Percentiles rank a stretch among this genome's conserved stretches.
Evolutionary conservation across 2,329 filamentous ascomycete species (phyloP).

Genomic region (Diplodia corticola): DNA sequence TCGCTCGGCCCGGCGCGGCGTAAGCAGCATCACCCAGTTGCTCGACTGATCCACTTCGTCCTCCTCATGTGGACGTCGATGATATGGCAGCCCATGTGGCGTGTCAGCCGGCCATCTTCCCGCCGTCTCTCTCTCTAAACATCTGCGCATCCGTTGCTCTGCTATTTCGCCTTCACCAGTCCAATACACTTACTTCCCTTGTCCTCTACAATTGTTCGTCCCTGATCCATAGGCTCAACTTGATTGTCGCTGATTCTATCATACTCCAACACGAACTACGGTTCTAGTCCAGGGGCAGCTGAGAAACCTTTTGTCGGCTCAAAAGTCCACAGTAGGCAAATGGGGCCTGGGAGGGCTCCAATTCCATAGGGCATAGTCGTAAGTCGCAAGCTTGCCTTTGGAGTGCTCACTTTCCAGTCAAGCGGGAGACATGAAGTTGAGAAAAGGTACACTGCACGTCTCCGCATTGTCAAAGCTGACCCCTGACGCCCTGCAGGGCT

Average conservation of each 20-base stretch:
- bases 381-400: background rate
- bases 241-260: background rate
- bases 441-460: slow-evolving; percentile 6
- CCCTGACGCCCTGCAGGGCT: slow-evolving; percentile 4
- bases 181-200: background rate
- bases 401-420: background rate
- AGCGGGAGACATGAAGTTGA: background rate
- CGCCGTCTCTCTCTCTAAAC: background rate
- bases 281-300: background rate
- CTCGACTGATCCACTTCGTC: background rate
- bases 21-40: background rate
- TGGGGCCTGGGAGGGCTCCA: background rate
- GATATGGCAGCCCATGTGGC: background rate
- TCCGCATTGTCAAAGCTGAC: background rate
- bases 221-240: background rate
- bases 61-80: background rate
- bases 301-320: background rate
- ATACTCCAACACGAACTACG: background rate
- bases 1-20: slow-evolving; percentile 4
- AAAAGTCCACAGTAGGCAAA: background rate
- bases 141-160: background rate
- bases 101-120: background rate
- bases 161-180: background rate
- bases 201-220: background rate
- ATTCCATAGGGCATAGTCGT: background rate